Evolutionary conservation across 768 basidiomycete species (phyloP), one percentile per base, ranked within the genome.

Genomic region (Boletus rufocinnamomeus): DNA sequence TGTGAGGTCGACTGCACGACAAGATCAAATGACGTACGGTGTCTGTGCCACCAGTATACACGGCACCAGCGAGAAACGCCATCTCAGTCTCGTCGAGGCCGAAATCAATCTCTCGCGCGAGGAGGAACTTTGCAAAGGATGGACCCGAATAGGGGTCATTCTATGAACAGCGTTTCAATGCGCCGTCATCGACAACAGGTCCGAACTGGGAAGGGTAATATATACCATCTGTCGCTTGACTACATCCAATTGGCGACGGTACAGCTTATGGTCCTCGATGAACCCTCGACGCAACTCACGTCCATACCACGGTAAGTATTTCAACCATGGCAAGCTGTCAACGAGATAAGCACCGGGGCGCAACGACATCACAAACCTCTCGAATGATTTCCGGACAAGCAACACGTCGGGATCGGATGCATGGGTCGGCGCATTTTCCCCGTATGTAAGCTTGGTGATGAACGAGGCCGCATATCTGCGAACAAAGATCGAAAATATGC

Each of bases 291-390:
- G 76, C 8, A 88, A 73, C 52, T 83, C 81, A 6, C 77, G 76
- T 6, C 83, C 74, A 63, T 86, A 85, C n/a, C 82, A 83, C 0
- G 86, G 86, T n/a, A 87, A 63, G 64, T 81, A 82, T 46, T 63
- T 63, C 23, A 76, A 61, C 44, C 69, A 61, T 4, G 76, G 74
- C 17, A 70, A 67, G 6, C 50, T 60, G 56, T 77, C 74, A n/a
- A 76, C 72, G 21, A 70, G 60, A 48, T 73, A 71, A n/a, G 67
- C 62, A 0, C 75, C 75, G 1, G 71, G 71, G 4, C 63, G 55
- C n/a, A 77, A 47, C 1, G 69, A 58, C 8, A 14, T 38, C 25
- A 55, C 49, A 3, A 77, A 57, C 14, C 71, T 62, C 11, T 27
- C 35, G 7, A 71, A 46, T 17, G 64, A 62, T 30, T 56, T 56